Evolutionary conservation across 2,329 filamentous ascomycete genomes (phyloP), one percentile per base, ranked within the genome.

Genomic region (Fusarium sulawesiense): DNA sequence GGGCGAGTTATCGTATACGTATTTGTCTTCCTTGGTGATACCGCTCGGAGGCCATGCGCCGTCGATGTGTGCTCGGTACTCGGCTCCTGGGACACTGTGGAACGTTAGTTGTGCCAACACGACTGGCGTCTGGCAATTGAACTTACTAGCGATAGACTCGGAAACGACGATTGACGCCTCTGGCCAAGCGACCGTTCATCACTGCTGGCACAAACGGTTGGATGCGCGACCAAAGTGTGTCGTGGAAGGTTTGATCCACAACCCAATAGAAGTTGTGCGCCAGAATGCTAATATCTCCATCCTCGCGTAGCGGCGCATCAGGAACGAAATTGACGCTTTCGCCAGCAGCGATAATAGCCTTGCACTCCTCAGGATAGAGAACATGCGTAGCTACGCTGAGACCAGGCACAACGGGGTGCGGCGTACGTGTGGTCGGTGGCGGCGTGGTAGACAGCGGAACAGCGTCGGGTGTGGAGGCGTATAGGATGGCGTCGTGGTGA

Each of bases 221-320:
- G 4, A 92, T 86, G 16, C 90, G 85, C 1, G 80, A 78, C 90
- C 90, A 92, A 2, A 92, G 82, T 16, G 81, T 83, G 60, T 90
- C 85, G 72, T 89, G 87, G 76, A 92, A 92, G 0, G 83, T 81
- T 23, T 83, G 81, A 70, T 92, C 90, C 14, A 89, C 83, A 11
- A 92, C 83, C 90, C 90, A 92, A 80, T 92, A 92, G 71, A 92
- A 91, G 77, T 92, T 92, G 80, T 92, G 90, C 0, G 90, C 90
- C 2, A 92, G 78, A 48, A 92, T 85, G 73, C 88, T 91, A 25
- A 84, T 83, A 56, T 91, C 88, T 18, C 87, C 88, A 59, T 89
- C 88, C n/a, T 88, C 87, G 4, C 88, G 86, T 30, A 92, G 80
- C 0, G 90, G 90, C 1, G 89, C 88, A 72, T 93, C 91, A 0